Evolutionary conservation across 495 filamentous ascomycete genomes (phyloP), one percentile per base, ranked within the genome.

Genomic region (Cercophora samala): DNA sequence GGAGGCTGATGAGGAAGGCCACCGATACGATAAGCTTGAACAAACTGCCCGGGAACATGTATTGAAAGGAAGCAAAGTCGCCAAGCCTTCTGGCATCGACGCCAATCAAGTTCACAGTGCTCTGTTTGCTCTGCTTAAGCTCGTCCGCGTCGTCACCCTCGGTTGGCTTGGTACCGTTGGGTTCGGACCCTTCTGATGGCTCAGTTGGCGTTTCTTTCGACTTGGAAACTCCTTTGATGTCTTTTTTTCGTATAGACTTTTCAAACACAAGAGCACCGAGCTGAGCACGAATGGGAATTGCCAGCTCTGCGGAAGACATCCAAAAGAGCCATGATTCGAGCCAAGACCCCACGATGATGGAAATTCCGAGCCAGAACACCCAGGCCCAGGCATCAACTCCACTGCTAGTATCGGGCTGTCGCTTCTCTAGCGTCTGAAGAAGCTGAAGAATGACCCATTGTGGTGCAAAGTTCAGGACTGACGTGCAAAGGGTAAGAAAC

Each of bases 161-260:
- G 19, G 74, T 64, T 1, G 67, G 70, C 60, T 74, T 67, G 70
- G 70, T 62, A 26, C 64, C 60, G 13, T 56, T 64, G 5, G 75
- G 70, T 2, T 77, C 71, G 23, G 75, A 64, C 60, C 55, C 70
- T 6, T 67, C 66, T 8, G 68, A 51, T 19, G 64, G 58, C 6
- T 61, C 59, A 11, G 37, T 46, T 46, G 37, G 37, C 53, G 77
- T 79, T 63, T 77, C 75, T 52, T 68, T 72, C 25, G 67, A 54
- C 60, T 69, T 74, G n/a, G 55, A 72, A 1, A 70, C 74, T 8
- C 75, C 77, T 66, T 82, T 94, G 25, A 90, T 86, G 74, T 96
- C 91, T 70, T 95, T 96, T 51, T 88, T 84, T 26, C 89, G 86
- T 86, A 92, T 89, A 0, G 90, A 83, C 74, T 96, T 95, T 53